Conservation (phyloP, 2,329 filamentous ascomycete species). For the Fonsecaea nubica region DNA sequence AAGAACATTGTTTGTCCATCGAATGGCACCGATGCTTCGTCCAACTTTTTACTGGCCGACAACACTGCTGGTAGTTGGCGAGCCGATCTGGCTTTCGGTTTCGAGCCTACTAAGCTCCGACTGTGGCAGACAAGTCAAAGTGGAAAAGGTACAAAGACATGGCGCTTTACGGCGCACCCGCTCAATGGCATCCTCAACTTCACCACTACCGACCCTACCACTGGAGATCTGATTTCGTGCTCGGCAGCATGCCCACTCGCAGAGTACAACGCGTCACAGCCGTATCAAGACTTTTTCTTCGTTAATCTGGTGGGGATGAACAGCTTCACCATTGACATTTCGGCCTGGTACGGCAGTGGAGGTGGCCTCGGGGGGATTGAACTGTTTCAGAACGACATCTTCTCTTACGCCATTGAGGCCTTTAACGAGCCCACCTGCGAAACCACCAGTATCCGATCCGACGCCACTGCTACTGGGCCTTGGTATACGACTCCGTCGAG, state of each 20-base stretch:
- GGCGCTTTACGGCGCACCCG: constrained; percentile 82
- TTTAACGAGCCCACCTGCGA: constrained; percentile 90
- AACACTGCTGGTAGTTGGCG: constrained; percentile 79
- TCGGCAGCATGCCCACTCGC: constrained; percentile 86
- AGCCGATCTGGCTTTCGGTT: constrained; percentile 81
- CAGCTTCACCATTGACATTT: constrained; percentile 82
- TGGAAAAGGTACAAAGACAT: constrained; percentile 85
- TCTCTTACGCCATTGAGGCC: constrained; percentile 79
- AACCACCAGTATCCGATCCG: constrained; percentile 62
- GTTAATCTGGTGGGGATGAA: constrained; percentile 89
- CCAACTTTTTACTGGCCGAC: constrained; percentile 82
- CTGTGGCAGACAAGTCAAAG: constrained; percentile 86
- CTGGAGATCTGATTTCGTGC: constrained; percentile 72
- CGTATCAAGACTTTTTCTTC: constrained; percentile 89
- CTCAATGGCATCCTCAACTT: constrained; percentile 95
- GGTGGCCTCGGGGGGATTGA: constrained; percentile 86
- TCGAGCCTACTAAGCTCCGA: constrained; percentile 83
- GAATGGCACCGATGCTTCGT: constrained; percentile 68
- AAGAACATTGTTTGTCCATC: constrained; percentile 83
- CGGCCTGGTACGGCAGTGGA: constrained; percentile 83
- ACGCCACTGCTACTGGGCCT: constrained; percentile 71
- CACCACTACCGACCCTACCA: constrained; percentile 80
- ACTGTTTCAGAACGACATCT: constrained; percentile 81
- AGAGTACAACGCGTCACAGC: constrained; percentile 63
- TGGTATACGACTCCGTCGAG: constrained; percentile 73